Conservation (phyloP, 768 basidiomycete species). For the Lactarius pseudohatsudake region DNA sequence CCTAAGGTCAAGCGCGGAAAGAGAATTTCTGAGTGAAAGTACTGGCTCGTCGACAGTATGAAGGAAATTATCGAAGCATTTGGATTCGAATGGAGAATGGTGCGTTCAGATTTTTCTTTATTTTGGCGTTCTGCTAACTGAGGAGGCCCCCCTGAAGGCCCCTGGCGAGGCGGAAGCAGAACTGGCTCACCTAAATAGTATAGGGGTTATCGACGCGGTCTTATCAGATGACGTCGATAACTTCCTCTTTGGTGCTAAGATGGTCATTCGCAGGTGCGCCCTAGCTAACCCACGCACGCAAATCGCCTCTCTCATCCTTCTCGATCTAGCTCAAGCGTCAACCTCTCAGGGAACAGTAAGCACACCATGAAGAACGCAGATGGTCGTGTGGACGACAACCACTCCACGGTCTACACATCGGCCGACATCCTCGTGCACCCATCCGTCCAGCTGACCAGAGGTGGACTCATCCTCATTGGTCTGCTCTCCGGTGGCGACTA, state of each 20-base stretch:
- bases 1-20: slow-evolving; percentile 81
- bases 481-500: slow-evolving; percentile 92
- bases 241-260: slow-evolving; percentile 82
- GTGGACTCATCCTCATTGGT: slow-evolving; percentile 80
- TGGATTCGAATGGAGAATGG: slow-evolving; percentile 75
- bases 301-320: background rate
- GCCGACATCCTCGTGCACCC: slow-evolving; percentile 45
- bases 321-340: slow-evolving; percentile 57
- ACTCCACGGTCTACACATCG: slow-evolving; percentile 46
- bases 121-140: background rate
- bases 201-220: slow-evolving; percentile 83
- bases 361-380: slow-evolving; percentile 61
- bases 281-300: background rate
- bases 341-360: slow-evolving; percentile 66
- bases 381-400: slow-evolving; percentile 72
- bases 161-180: slow-evolving; percentile 97
- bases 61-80: slow-evolving; percentile 76
- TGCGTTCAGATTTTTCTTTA: slow-evolving; percentile 35
- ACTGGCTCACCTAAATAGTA: slow-evolving; percentile 78
- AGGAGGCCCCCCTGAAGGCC: slow-evolving; percentile 47
- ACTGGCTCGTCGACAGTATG: slow-evolving; percentile 73
- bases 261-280: slow-evolving; percentile 79
- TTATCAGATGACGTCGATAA: slow-evolving; percentile 94
- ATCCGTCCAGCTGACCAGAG: slow-evolving; percentile 50
- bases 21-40: slow-evolving; percentile 56